These are phyloP conservation scores for Alternaria burnsii DNA, from an alignment of 2,329 filamentous ascomycete species.

Conservation along the genomic window DNA sequence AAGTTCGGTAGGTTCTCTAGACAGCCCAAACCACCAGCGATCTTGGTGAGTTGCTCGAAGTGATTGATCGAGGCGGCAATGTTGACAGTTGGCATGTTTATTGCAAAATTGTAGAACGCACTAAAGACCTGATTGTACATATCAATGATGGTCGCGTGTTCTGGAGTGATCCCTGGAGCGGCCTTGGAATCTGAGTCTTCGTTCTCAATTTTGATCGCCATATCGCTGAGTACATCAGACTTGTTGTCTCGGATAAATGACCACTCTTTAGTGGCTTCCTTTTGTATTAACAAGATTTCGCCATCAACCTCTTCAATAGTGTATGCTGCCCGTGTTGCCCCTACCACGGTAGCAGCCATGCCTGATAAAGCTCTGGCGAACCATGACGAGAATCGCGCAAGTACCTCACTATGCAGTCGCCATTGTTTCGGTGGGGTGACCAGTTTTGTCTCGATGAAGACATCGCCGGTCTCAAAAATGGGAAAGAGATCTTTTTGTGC, in stretches of 20 bases:
- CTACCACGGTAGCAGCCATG: neutral
- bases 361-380: constrained; percentile 11
- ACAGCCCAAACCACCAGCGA: constrained; percentile 36
- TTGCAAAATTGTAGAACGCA: constrained; percentile 35
- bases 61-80: constrained; percentile 28
- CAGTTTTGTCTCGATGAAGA: constrained; percentile 5
- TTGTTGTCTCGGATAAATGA: neutral
- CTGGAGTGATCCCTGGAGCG: neutral
- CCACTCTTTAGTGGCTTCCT: neutral
- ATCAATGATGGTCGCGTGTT: neutral
- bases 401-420: constrained; percentile 23
- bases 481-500: constrained; percentile 6
- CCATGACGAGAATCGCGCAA: constrained; percentile 25
- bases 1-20: constrained; percentile 19
- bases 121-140: constrained; percentile 36
- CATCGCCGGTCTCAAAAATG: constrained; percentile 8
- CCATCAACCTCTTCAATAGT: constrained; percentile 11
- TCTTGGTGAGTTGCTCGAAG: constrained; percentile 35
- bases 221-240: too few relatives aligned
- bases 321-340: constrained; percentile 1
- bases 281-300: neutral
- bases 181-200: neutral
- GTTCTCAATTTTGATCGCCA: neutral
- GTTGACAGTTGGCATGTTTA: constrained; percentile 25
- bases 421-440: constrained; percentile 6